Evolutionary conservation across 495 filamentous ascomycete genomes (phyloP).

Genomic region (Aspergillus indologenus): DNA sequence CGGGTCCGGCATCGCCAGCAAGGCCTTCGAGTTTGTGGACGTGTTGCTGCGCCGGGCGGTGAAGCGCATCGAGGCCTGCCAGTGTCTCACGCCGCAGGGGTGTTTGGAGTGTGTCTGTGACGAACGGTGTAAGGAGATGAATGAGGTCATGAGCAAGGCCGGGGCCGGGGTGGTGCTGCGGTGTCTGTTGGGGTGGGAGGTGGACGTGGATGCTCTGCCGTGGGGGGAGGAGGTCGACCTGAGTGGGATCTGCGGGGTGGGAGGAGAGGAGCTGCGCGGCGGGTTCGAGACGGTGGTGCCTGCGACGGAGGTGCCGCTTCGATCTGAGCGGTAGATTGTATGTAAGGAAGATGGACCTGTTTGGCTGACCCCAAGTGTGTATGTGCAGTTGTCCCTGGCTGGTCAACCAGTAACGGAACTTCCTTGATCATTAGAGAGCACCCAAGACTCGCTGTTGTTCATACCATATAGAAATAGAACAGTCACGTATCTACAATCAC

Average conservation of each 20-base stretch:
- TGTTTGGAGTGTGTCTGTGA: conserved; percentile 87
- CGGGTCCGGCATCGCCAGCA: conserved; percentile 81
- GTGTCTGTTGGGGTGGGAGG: conserved; percentile 65
- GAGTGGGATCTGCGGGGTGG: conserved; percentile 18
- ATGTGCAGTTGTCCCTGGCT: too few relatives aligned
- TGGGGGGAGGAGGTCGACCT: conserved; percentile 64
- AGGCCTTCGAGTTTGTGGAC: conserved; percentile 91
- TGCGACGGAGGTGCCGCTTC: conserved; percentile 60
- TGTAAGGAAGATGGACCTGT: neutral
- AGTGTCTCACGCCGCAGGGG: conserved; percentile 59
- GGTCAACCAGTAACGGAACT: too few relatives aligned
- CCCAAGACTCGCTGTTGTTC: too few relatives aligned
- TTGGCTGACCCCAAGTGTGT: too few relatives aligned
- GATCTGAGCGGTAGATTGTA: conserved; percentile 29
- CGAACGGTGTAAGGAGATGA: conserved; percentile 82
- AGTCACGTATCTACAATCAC: too few relatives aligned
- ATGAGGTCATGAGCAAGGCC: conserved; percentile 90
- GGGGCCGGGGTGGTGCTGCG: conserved; percentile 78
- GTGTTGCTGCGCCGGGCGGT: conserved; percentile 72
- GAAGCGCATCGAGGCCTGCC: conserved; percentile 71
- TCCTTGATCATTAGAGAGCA: too few relatives aligned
- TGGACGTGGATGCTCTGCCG: conserved; percentile 73
- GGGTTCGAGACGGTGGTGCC: conserved; percentile 82
- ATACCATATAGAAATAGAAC: too few relatives aligned
- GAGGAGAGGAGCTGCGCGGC: conserved; percentile 55